Conservation (phyloP, 2,329 filamentous ascomycete species). For the Fusarium humuli region DNA sequence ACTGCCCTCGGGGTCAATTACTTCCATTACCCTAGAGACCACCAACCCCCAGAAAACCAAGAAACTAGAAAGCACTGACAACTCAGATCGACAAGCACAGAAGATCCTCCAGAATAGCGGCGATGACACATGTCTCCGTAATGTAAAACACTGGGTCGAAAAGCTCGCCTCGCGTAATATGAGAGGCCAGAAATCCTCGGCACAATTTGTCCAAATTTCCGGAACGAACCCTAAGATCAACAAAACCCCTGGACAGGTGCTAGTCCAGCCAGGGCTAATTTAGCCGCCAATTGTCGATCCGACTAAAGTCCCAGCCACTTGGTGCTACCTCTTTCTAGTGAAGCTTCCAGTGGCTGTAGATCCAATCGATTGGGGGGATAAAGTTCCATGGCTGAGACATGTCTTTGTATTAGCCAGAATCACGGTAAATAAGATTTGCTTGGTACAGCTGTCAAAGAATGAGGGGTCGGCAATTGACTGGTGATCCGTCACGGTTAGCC, state of each 20-base stretch:
- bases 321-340: neutral
- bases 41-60: neutral
- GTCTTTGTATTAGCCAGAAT: fast-evolving
- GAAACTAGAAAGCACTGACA: neutral
- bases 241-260: neutral
- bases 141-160: neutral
- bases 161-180: neutral
- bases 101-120: neutral
- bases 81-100: neutral
- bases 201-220: neutral
- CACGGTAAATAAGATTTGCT: neutral
- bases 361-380: neutral
- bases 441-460: neutral
- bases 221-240: neutral
- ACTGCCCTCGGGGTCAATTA: neutral
- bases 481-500: neutral
- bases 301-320: neutral
- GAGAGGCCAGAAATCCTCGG: neutral
- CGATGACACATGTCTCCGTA: neutral
- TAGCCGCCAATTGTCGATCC: neutral
- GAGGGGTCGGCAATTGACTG: neutral
- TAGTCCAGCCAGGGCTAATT: neutral
- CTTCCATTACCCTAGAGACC: neutral
- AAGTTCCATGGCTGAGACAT: neutral
- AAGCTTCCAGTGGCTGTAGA: neutral